Base-by-base conservation (phyloP, 73 alveolate genomes). In the Tetrahymena malaccensis region DNA sequence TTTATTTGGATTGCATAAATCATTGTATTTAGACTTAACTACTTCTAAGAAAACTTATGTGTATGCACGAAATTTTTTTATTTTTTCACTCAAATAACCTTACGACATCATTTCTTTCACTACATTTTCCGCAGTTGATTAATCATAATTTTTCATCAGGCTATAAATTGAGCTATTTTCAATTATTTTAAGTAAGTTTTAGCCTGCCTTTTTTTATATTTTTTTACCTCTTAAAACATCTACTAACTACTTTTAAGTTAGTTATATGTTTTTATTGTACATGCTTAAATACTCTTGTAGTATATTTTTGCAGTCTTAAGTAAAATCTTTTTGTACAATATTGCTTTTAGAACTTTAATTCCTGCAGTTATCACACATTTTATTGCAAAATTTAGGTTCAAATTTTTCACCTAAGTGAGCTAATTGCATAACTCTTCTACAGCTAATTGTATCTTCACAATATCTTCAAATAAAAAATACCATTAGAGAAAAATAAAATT, bases 381-480 rank as follows among this genome's bases (percentile, higher is more conserved):
- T 95, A 43, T 93, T 94, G 34, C 98, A 96, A 31, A 43, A 84
- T 34, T 93, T 58, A 50, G 84, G 38, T 37, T 85, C 94, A 93
- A 96, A 96, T 93, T 96, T 94, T 55, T 96, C 98, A 13, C 97
- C 97, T 19, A 96, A 95, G 93, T 96, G 94, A 3, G 84, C 37
- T 12, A 96, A 43, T 93, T 96, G 94, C 85, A 96, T 21, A 34
- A 94, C 96, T 43, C 98, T 93, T 43, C 98, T 57, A 85, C 98
- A 96, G 9, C 38, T 84, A 16, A 85, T 34, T 85, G 57, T 8
- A 85, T 94, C 96, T 85, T 94, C 93, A 34, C 96, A 94, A 50
- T 84, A 94, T 33, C 83, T 22, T 27, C 3, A 44, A 13, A 44
- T 44, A 5, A 13, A 11, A 44, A 44, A 44, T 13, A 44, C 9